Conservation (phyloP, 345 rosid genomes). For the Eucalyptus polyanthemos region DNA sequence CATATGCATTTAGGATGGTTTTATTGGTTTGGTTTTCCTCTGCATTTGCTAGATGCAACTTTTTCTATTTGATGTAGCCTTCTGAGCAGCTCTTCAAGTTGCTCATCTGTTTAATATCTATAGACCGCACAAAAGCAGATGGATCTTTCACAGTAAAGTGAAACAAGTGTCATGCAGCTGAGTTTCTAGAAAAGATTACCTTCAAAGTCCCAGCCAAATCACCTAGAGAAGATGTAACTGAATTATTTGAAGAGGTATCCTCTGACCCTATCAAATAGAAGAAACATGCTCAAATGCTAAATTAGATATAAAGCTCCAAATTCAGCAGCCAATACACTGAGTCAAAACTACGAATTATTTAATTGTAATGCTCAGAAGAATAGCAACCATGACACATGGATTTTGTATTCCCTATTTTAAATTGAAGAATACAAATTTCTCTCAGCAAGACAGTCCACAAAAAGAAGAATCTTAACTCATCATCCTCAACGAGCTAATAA, state of each 20-base stretch:
- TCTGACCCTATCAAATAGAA: slow-evolving; percentile 32
- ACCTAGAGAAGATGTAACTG: slow-evolving; percentile 16
- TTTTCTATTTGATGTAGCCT: background rate
- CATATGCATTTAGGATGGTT: background rate
- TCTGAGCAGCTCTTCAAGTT: background rate
- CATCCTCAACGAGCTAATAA: background rate
- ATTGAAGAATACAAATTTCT: background rate
- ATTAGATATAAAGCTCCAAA: background rate
- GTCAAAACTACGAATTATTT: background rate
- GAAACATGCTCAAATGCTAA: background rate
- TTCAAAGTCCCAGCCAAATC: slow-evolving; percentile 47
- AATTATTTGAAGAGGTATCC: slow-evolving; percentile 13
- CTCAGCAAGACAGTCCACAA: background rate
- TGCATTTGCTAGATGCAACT: background rate
- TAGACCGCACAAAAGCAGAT: background rate
- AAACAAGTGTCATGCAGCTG: background rate
- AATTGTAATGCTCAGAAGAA: background rate
- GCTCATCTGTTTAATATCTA: background rate
- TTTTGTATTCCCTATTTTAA: background rate
- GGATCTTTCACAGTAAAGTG: background rate
- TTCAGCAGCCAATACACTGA: background rate
- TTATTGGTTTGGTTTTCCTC: background rate
- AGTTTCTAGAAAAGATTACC: slow-evolving; percentile 16
- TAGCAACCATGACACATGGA: background rate
- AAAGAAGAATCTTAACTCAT: background rate